phyloP scores from a whole-genome alignment of 768 basidiomycete genomes.

The Lentinula sp. region DNA sequence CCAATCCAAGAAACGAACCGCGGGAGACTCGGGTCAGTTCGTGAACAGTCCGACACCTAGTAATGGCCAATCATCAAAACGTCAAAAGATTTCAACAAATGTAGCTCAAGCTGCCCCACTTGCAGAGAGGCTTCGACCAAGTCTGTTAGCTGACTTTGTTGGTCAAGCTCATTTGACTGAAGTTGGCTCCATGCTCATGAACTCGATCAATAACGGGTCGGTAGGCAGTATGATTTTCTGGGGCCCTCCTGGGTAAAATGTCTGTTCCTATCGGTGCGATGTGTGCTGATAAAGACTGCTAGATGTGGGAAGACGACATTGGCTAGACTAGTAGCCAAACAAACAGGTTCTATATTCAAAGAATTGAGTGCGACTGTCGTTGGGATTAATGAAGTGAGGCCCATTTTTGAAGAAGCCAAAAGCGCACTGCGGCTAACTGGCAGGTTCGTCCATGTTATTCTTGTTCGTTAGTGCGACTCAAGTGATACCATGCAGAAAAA shows the following conservation, averaged over 20 bases:
- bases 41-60: neutral
- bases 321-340: conserved; percentile 61
- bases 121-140: conserved; percentile 70
- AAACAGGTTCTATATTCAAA: conserved; percentile 56
- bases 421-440: conserved; percentile 57
- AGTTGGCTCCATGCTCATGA: conserved; percentile 49
- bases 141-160: conserved; percentile 55
- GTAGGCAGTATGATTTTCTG: conserved; percentile 63
- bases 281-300: neutral
- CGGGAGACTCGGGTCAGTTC: conserved; percentile 1
- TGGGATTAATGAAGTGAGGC: conserved; percentile 63
- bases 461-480: conserved; percentile 3
- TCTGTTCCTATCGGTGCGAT: neutral
- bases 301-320: conserved; percentile 76
- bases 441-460: conserved; percentile 29
- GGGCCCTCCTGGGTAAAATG: conserved; percentile 64
- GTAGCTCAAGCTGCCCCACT: conserved; percentile 42
- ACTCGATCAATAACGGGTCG: conserved; percentile 40
- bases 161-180: conserved; percentile 66
- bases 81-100: conserved; percentile 14
- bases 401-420: conserved; percentile 74
- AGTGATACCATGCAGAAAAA: conserved; percentile 37
- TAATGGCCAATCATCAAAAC: conserved; percentile 10
- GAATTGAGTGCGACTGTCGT: conserved; percentile 73
- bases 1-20: conserved; percentile 12